These are phyloP conservation scores for Ogataea angusta DNA, from an alignment of 805 yeast species.

Conservation along the genomic window DNA sequence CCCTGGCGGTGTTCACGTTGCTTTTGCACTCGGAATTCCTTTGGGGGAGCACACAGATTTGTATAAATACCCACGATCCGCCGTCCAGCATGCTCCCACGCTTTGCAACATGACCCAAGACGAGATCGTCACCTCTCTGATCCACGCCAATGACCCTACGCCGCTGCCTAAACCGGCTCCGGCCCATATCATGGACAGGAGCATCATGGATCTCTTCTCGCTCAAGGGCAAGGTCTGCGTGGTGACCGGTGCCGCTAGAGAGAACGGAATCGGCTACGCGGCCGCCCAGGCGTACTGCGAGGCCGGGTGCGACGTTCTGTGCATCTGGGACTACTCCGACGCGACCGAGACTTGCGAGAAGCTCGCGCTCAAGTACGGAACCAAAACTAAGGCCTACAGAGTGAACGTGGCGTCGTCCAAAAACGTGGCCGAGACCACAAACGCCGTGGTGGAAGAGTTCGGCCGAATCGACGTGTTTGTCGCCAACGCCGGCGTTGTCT, in stretches of 20 bases:
- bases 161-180: slow-evolving; percentile 30
- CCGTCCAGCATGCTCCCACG: neutral
- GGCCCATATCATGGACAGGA: slow-evolving; percentile 16
- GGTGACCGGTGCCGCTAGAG: slow-evolving; percentile 76
- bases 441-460: slow-evolving; percentile 35
- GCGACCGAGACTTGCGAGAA: slow-evolving; percentile 20
- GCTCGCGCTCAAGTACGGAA: slow-evolving; percentile 27
- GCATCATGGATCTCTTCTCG: slow-evolving; percentile 56
- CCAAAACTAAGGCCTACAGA: slow-evolving; percentile 25
- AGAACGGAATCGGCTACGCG: slow-evolving; percentile 69
- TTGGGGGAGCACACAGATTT: neutral
- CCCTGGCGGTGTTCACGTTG: slow-evolving; percentile 1
- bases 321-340: slow-evolving; percentile 38
- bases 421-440: slow-evolving; percentile 32
- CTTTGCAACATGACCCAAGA: slow-evolving; percentile 23
- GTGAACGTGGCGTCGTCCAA: slow-evolving; percentile 38
- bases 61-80: slow-evolving; percentile 5
- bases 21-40: slow-evolving; percentile 11
- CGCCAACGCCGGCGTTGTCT: slow-evolving; percentile 41
- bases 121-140: slow-evolving; percentile 22
- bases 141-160: slow-evolving; percentile 22
- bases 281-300: slow-evolving; percentile 82
- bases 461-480: slow-evolving; percentile 41
- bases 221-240: slow-evolving; percentile 80
- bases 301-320: slow-evolving; percentile 77